Percentiles rank a stretch among this genome's conserved stretches.
Conservation (phyloP, 2,329 filamentous ascomycete genomes). For the Scedosporium boydii region DNA sequence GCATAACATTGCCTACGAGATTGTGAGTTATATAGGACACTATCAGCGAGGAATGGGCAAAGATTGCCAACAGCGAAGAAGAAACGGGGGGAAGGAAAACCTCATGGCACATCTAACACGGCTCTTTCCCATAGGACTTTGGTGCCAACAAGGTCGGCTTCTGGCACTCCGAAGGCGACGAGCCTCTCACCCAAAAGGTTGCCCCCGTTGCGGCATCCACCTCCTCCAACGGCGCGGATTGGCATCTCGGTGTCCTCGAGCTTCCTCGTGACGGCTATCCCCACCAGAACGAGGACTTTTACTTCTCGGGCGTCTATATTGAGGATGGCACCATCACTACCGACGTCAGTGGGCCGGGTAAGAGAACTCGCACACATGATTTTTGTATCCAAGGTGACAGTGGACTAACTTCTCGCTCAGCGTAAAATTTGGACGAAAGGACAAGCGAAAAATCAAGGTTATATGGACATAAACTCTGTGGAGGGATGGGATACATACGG, state of each 20-base stretch:
- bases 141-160: constrained; percentile 50
- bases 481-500: background rate
- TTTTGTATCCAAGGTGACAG: background rate
- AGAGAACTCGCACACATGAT: background rate
- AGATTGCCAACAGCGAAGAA: background rate
- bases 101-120: background rate
- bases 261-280: constrained; percentile 47
- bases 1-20: constrained; percentile 70
- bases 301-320: constrained; percentile 62
- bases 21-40: constrained; percentile 19
- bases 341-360: constrained; percentile 11
- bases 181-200: constrained; percentile 47
- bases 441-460: background rate
- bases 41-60: background rate
- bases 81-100: background rate
- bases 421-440: background rate
- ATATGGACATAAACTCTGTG: background rate
- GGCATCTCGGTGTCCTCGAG: constrained; percentile 62
- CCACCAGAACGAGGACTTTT: constrained; percentile 54
- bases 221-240: constrained; percentile 59
- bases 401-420: background rate
- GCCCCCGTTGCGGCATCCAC: constrained; percentile 50
- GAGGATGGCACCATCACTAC: constrained; percentile 35
- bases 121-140: constrained; percentile 41
- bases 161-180: constrained; percentile 58